Conservation (phyloP, 768 basidiomycete species). For the Lyophyllum semitale region DNA sequence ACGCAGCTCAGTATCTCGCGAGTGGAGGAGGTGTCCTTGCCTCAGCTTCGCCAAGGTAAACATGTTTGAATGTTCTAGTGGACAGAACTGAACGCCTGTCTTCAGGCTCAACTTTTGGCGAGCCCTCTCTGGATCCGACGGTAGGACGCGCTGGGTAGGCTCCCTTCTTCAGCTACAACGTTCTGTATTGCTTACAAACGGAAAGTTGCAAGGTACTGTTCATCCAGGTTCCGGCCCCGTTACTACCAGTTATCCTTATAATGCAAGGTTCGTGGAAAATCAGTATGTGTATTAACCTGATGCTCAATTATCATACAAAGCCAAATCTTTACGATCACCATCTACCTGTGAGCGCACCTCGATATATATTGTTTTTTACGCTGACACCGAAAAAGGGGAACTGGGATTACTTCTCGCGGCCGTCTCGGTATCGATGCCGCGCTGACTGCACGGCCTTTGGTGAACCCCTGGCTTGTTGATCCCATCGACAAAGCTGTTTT, state of each 20-base stretch:
- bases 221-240: constrained; percentile 60
- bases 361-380: neutral
- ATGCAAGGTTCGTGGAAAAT: constrained; percentile 33
- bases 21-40: constrained; percentile 58
- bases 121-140: constrained; percentile 46
- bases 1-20: constrained; percentile 54
- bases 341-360: constrained; percentile 46
- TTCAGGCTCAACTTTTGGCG: constrained; percentile 64
- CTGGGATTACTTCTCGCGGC: constrained; percentile 62
- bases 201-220: constrained; percentile 61
- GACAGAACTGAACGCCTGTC: neutral
- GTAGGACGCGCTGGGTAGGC: constrained; percentile 50
- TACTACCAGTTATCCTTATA: constrained; percentile 51
- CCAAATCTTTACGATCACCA: constrained; percentile 63
- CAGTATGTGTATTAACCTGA: neutral
- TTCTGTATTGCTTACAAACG: neutral
- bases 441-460: constrained; percentile 46
- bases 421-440: constrained; percentile 60
- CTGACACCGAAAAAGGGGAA: constrained; percentile 38
- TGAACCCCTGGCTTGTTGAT: constrained; percentile 61
- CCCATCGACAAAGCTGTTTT: constrained; percentile 55
- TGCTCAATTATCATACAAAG: constrained; percentile 18
- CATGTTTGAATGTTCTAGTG: neutral
- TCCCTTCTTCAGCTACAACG: neutral
- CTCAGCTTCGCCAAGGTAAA: constrained; percentile 53